Base-by-base conservation (phyloP, 441 rosid genomes). In the Brassica balearica region DNA sequence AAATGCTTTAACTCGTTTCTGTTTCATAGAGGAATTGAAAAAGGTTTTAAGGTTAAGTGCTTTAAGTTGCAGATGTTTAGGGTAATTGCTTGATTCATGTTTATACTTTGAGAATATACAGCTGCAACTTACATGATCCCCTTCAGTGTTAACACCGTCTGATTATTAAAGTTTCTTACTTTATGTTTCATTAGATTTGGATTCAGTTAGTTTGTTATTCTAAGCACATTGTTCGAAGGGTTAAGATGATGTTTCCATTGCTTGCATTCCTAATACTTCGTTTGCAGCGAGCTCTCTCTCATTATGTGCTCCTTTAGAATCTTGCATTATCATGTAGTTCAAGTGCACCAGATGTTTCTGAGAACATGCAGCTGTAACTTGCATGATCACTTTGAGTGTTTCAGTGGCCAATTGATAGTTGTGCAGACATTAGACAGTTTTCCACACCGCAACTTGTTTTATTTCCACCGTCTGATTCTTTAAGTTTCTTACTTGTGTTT, bases 261-360 rank as follows among this genome's bases (percentile, higher is more conserved):
- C 65, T 48, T 73, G 61, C 58, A 46, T 66, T 38, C 55, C 15
- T 65, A 27, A 10, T 3, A 10, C 83, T 67, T 78, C 60, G 32
- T 70, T 80, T 77, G 84, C 93, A 95, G 98, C 91, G 99, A 73
- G 97, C 92, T 48, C 83, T 95, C n/a, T 25, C 34, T 4, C 34
- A 5, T 29, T 29, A 29, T 29, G 34, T 29, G 34, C 34, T 29
- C 74, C 55, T 48, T 48, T 48, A 48, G 17, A 48, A 48, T 12
- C 55, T 48, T 48, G 55, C 55, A 12, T 48, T 48, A 5, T 12
- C 55, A 48, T 48, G 55, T 48, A 48, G 7, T 1, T 48, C 7
- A 48, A 12, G 7, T 48, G 17, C 7, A 48, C 12, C 55, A 41
- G 5, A 41, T 41, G 48, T 41, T 9, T 41, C n/a, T 41, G 48